phyloP scores from a whole-genome alignment of 1,284 basidiomycete genomes.

The Pseudozyma hubeiensis region DNA sequence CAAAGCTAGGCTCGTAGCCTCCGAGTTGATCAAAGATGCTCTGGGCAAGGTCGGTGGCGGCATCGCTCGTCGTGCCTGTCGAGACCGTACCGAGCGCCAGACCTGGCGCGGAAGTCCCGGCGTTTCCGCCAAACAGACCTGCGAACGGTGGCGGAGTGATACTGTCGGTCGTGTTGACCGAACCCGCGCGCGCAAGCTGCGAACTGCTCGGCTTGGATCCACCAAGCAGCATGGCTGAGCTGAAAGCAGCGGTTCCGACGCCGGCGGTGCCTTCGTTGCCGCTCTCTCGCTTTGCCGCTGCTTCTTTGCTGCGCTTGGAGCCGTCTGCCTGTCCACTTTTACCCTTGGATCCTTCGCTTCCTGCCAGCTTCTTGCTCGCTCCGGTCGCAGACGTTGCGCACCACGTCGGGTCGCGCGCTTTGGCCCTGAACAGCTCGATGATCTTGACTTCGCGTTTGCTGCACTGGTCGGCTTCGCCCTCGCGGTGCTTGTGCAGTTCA shows the following conservation, averaged over 20 bases:
- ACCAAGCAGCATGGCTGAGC: slow-evolving; percentile 40
- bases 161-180: slow-evolving; percentile 39
- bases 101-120: slow-evolving; percentile 23
- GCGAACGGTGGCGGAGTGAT: slow-evolving; percentile 49
- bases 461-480: slow-evolving; percentile 60
- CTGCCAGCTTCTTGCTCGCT: slow-evolving; percentile 15
- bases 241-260: slow-evolving; percentile 47
- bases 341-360: slow-evolving; percentile 10
- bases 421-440: slow-evolving; percentile 63
- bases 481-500: slow-evolving; percentile 51
- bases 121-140: slow-evolving; percentile 24
- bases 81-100: slow-evolving; percentile 37
- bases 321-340: slow-evolving; percentile 2
- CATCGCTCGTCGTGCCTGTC: slow-evolving; percentile 39
- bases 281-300: slow-evolving; percentile 21
- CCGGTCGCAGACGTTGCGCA: slow-evolving; percentile 56
- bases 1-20: slow-evolving; percentile 50
- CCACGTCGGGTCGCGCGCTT: slow-evolving; percentile 61
- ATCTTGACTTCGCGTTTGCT: slow-evolving; percentile 65
- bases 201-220: slow-evolving; percentile 17
- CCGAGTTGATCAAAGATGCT: slow-evolving; percentile 59
- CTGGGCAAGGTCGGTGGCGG: slow-evolving; percentile 49
- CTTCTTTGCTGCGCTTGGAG: slow-evolving; percentile 19
- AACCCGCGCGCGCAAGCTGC: slow-evolving; percentile 29
- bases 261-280: slow-evolving; percentile 31